A percentile compares a stretch with the other conserved stretches of the same genome.
phyloP scores from a whole-genome alignment of 257 asterid species.

The Petunia axillaris region DNA sequence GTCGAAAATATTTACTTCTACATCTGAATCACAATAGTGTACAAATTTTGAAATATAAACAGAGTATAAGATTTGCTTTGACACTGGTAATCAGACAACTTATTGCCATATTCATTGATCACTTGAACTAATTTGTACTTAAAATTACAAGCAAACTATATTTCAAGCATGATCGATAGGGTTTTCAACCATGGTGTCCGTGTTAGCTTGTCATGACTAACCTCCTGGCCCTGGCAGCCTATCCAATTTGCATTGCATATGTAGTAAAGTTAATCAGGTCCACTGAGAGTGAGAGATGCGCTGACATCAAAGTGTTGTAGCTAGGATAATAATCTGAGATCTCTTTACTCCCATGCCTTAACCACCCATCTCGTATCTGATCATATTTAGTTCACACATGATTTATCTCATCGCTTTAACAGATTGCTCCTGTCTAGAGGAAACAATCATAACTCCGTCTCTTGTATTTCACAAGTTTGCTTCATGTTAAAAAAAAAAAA shows the following conservation, averaged over 20 bases:
- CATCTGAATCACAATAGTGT: neutral
- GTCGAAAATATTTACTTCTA: conserved; percentile 21
- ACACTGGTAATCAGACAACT: neutral
- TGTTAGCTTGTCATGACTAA: neutral
- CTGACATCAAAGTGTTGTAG: neutral
- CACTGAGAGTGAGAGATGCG: neutral
- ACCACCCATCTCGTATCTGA: neutral
- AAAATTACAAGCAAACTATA: neutral
- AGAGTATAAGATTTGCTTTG: neutral
- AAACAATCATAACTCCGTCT: neutral
- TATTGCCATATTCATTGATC: conserved; percentile 19
- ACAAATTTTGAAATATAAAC: conserved; percentile 25
- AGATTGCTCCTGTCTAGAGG: neutral
- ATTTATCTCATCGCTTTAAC: neutral
- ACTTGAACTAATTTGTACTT: neutral
- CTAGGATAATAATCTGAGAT: neutral
- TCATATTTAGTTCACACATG: neutral
- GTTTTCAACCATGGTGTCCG: neutral
- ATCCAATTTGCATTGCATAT: neutral
- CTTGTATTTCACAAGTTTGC: neutral
- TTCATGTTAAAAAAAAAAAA: neutral
- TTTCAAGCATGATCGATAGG: neutral
- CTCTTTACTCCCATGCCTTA: neutral
- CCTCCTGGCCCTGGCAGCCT: neutral
- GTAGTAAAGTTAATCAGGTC: neutral